These are phyloP conservation scores for Glycine tomentella DNA, from an alignment of 306 rosid genomes.

Conservation along the genomic window DNA sequence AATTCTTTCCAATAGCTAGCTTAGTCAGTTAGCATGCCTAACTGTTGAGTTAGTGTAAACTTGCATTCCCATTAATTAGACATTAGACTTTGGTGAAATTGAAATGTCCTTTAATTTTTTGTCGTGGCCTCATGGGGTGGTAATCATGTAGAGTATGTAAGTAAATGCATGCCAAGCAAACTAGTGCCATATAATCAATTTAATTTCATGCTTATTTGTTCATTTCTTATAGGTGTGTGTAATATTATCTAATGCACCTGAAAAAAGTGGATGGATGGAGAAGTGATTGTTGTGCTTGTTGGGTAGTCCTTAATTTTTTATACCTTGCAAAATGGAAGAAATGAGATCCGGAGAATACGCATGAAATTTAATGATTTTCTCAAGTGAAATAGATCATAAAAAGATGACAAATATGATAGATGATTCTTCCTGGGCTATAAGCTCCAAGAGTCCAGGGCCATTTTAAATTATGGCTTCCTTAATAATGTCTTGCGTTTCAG, in stretches of 20 bases:
- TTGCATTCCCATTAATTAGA: not conserved
- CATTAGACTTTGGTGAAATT: not conserved
- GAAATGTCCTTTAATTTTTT: not conserved
- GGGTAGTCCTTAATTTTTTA: too few relatives aligned
- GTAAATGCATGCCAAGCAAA: not conserved
- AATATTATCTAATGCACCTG: too few relatives aligned
- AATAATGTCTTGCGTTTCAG: not conserved
- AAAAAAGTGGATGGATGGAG: too few relatives aligned
- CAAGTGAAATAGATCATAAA: not conserved
- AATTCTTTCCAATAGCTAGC: not conserved
- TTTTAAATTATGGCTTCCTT: not conserved
- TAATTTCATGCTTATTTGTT: too few relatives aligned
- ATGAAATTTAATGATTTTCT: conserved; percentile 18
- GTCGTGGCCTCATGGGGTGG: too few relatives aligned
- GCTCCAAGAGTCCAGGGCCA: not conserved
- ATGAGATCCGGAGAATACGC: not conserved
- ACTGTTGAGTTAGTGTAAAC: not conserved
- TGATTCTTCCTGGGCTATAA: not conserved
- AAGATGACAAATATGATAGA: not conserved
- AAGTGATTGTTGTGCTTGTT: too few relatives aligned
- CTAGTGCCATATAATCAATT: not conserved
- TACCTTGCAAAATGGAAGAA: not conserved
- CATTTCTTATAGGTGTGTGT: too few relatives aligned
- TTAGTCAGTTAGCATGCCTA: not conserved
- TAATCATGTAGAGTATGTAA: not conserved